Base-by-base conservation (phyloP, 2,329 filamentous ascomycete genomes). In the Cylindrodendrum hubeiense region DNA sequence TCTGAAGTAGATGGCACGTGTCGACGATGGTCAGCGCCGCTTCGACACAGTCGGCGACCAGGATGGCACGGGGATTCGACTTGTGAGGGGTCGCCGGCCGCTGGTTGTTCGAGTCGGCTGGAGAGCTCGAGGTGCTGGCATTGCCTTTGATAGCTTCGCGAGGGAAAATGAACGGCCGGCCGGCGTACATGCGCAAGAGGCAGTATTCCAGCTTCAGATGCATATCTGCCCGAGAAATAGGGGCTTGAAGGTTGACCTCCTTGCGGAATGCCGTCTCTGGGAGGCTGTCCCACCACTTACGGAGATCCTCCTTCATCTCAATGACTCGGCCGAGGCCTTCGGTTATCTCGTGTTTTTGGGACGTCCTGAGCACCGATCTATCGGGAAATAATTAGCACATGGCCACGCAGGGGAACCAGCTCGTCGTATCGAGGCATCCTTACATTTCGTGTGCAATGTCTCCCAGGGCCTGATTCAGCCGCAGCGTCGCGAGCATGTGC, bases 131-230 rank as follows among this genome's bases (percentile, higher is more conserved):
- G 39, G 73, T 75, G 61, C 72, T 77, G 65, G 60, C 75, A 65
- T 67, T 73, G 44, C 59, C 73, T 60, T 58, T 71, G 65, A 70
- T 73, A 61, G 62, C 68, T 47, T 74, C 71, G 15, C 73, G 71
- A 50, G 76, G 79, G 65, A 87, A 84, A 21, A 87, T 81, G 68
- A 88, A 87, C 3, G 84, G 83, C 2, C 86, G 82, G 17, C 86
- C 86, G 55, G 86, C 81, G 63, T 86, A 87, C 71, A 87, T 84
- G 46, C 85, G 80, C 3, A 85, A 80, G 46, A 87, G 78, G 68
- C 85, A 85, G 70, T 86, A 86, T 64, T 86, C 85, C 3, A 87
- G 78, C 59, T 83, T 82, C 9, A 87, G 74, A 60, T 87, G 86
- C 41, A 85, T 81, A 46, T 84, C 83, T 5, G 82, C 80, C 10